phyloP scores from a whole-genome alignment of 2,329 filamentous ascomycete species.

The Aspergillus ochraceoroseus region DNA sequence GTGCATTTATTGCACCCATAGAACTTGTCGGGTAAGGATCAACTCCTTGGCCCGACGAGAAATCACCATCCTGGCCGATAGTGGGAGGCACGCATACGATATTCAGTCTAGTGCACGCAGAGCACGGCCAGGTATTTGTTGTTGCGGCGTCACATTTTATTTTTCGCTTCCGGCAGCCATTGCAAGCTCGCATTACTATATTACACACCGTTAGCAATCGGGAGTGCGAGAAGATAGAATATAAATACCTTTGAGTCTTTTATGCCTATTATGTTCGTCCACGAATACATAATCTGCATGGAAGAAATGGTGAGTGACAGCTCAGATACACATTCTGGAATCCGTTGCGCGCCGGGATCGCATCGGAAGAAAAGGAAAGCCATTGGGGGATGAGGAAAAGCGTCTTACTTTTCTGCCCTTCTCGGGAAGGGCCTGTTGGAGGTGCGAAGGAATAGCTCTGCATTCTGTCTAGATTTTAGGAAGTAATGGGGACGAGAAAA shows the following conservation, averaged over 20 bases:
- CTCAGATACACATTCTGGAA: background rate
- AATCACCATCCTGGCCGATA: constrained; percentile 64
- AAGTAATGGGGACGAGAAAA: too few species aligned
- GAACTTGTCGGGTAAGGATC: constrained; percentile 25
- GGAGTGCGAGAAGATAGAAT: background rate
- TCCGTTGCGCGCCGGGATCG: background rate
- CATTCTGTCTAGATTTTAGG: constrained; percentile 48
- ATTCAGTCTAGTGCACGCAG: constrained; percentile 86
- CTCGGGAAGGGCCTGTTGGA: constrained; percentile 58
- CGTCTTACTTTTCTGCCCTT: constrained; percentile 81
- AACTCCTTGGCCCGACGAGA: constrained; percentile 26
- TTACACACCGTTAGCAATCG: constrained; percentile 14
- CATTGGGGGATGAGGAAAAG: background rate
- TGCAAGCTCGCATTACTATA: constrained; percentile 91
- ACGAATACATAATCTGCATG: constrained; percentile 92
- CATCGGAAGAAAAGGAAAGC: background rate
- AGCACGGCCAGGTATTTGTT: constrained; percentile 96
- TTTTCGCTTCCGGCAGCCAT: constrained; percentile 89
- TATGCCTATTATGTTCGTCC: constrained; percentile 97
- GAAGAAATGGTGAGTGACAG: constrained; percentile 12
- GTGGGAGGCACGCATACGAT: constrained; percentile 88
- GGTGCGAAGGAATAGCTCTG: constrained; percentile 73
- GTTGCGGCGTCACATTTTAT: constrained; percentile 98
- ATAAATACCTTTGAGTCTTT: constrained; percentile 78
- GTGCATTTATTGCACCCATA: constrained; percentile 33